Evolutionary conservation across 768 basidiomycete species (phyloP).

Genomic region (Suillus sp.): DNA sequence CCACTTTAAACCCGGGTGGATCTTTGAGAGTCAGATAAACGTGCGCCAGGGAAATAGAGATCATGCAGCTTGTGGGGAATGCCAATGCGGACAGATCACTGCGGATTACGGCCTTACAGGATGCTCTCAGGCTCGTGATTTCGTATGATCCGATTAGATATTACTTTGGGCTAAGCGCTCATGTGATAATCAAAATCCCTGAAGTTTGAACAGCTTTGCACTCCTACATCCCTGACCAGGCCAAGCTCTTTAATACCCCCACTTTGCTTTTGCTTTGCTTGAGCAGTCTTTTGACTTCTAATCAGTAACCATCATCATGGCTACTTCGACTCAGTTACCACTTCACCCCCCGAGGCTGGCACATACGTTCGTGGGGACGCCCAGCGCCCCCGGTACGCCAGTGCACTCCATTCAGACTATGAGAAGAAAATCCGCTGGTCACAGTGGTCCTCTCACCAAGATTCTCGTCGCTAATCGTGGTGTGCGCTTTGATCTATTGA

Average conservation of each 20-base stretch:
- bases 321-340: constrained; percentile 29
- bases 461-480: constrained; percentile 92
- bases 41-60: neutral
- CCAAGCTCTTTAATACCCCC: constrained; percentile 14
- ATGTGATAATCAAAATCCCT: constrained; percentile 13
- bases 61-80: neutral
- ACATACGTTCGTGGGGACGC: constrained; percentile 69
- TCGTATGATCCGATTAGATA: constrained; percentile 3
- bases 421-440: constrained; percentile 89
- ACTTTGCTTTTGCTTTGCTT: neutral
- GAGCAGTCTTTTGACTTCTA: constrained; percentile 15
- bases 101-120: constrained; percentile 8
- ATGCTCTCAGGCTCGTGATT: constrained; percentile 10
- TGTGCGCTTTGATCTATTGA: constrained; percentile 48
- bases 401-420: constrained; percentile 91
- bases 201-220: neutral
- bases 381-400: constrained; percentile 80
- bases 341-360: constrained; percentile 77
- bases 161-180: neutral
- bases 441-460: constrained; percentile 86
- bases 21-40: constrained; percentile 8
- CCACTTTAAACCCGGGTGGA: constrained; percentile 39
- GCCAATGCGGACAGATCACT: constrained; percentile 5
- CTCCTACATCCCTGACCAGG: neutral
- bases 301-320: constrained; percentile 28